These are phyloP conservation scores for Diaporthe citriasiana DNA, from an alignment of 2,329 filamentous ascomycete genomes.

Conservation along the genomic window DNA sequence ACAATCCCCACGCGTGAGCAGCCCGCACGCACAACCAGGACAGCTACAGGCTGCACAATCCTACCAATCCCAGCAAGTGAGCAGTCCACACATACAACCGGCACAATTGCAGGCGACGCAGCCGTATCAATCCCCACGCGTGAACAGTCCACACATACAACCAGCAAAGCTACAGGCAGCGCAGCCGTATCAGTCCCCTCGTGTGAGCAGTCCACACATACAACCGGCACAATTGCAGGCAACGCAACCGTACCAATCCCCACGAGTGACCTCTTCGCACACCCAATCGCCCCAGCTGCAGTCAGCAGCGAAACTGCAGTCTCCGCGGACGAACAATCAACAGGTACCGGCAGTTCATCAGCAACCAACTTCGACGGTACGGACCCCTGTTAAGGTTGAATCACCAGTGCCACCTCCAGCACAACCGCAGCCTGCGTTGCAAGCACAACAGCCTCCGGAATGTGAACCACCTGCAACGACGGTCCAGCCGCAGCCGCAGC, in stretches of 20 bases:
- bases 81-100: slow-evolving; percentile 25
- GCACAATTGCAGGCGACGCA: slow-evolving; percentile 18
- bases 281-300: slow-evolving; percentile 7
- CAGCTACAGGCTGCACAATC: slow-evolving; percentile 27
- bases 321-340: slow-evolving; percentile 1
- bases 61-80: background rate
- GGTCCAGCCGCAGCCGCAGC: background rate
- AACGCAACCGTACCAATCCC: background rate
- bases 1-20: slow-evolving; percentile 2
- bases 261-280: background rate
- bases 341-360: background rate
- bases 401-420: slow-evolving; percentile 5
- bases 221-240: no score
- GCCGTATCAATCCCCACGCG: background rate
- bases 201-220: slow-evolving; percentile 1
- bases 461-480: slow-evolving; percentile 8
- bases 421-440: background rate
- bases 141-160: slow-evolving; percentile 12
- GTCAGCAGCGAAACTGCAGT: background rate
- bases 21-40: slow-evolving; percentile 15
- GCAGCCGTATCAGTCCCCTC: background rate
- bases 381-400: background rate
- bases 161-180: slow-evolving; percentile 27
- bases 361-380: background rate
- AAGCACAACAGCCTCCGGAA: slow-evolving; percentile 30